A percentile compares a stretch with the other conserved stretches of the same genome.
phyloP scores from a whole-genome alignment of 139 green algal species.

The Picochlorum sp. region DNA sequence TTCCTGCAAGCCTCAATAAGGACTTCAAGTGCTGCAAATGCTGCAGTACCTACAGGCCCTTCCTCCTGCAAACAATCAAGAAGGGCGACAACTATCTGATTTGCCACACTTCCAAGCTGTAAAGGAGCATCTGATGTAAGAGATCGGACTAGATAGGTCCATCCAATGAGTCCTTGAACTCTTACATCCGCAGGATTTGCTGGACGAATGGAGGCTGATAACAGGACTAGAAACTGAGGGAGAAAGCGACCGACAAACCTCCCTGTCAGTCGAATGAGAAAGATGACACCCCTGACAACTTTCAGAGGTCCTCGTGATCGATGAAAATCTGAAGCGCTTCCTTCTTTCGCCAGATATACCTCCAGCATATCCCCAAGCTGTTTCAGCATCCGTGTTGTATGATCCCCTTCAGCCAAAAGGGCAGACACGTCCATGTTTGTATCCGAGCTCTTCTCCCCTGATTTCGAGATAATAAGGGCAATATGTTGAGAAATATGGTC shows the following conservation, averaged over 20 bases:
- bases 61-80: slow-evolving; percentile 57
- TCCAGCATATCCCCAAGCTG: slow-evolving; percentile 40
- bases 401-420: slow-evolving; percentile 34
- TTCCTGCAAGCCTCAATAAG: slow-evolving; percentile 3
- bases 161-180: slow-evolving; percentile 44
- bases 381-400: slow-evolving; percentile 46
- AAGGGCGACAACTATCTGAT: slow-evolving; percentile 62
- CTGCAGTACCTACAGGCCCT: slow-evolving; percentile 17
- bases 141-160: slow-evolving; percentile 31
- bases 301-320: slow-evolving; percentile 1
- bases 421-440: slow-evolving; percentile 14
- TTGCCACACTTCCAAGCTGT: slow-evolving; percentile 47
- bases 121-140: slow-evolving; percentile 32
- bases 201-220: slow-evolving; percentile 21
- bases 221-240: slow-evolving; percentile 47
- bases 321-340: not conserved
- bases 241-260: slow-evolving; percentile 34
- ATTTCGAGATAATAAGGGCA: not conserved
- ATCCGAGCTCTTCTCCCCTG: not conserved
- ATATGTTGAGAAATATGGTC: not conserved
- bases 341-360: not conserved
- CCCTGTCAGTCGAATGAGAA: slow-evolving; percentile 35
- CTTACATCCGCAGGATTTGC: slow-evolving; percentile 22
- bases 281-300: slow-evolving; percentile 29
- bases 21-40: not conserved